Evolutionary conservation across 805 yeast genomes (phyloP).

Genomic region (Candida adriatica): DNA sequence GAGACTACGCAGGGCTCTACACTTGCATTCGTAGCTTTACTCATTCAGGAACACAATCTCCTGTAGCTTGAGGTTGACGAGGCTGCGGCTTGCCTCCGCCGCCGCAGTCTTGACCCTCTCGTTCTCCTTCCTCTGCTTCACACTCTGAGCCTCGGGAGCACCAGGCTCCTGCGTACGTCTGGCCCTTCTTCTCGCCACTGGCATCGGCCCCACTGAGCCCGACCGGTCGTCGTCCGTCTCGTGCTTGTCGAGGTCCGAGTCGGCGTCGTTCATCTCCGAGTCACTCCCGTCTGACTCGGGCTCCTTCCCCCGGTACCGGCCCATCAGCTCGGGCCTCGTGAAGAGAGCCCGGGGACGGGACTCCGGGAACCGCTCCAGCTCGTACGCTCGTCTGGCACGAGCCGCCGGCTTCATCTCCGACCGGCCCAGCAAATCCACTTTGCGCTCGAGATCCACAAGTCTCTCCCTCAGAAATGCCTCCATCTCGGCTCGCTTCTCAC

Average conservation of each 20-base stretch:
- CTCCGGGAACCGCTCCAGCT: too few species aligned
- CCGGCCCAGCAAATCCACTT: constrained; percentile 9
- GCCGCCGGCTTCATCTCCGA: constrained; percentile 3
- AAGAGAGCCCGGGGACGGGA: too few species aligned
- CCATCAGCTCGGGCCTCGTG: too few species aligned
- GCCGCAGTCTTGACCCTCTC: constrained; percentile 9
- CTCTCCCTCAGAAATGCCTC: constrained; percentile 9
- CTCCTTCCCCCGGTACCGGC: constrained; percentile 9
- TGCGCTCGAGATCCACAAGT: constrained; percentile 11
- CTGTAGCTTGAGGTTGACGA: constrained; percentile 22
- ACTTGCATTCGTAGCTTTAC: too few species aligned
- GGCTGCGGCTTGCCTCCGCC: constrained; percentile 20
- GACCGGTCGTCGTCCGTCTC: constrained; percentile 7
- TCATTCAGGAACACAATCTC: constrained; percentile 23
- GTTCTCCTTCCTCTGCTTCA: constrained; percentile 5
- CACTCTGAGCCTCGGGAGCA: background rate
- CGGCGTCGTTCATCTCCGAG: constrained; percentile 23
- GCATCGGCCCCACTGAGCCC: background rate
- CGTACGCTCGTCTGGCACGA: too few species aligned
- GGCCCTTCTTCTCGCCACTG: background rate
- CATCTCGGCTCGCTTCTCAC: constrained; percentile 7
- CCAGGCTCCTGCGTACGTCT: background rate
- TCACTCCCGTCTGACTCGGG: constrained; percentile 21
- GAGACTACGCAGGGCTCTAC: too few species aligned
- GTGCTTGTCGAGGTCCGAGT: constrained; percentile 17